Conservation (phyloP, 1,284 basidiomycete genomes). For the Sporisorium graminicola region DNA sequence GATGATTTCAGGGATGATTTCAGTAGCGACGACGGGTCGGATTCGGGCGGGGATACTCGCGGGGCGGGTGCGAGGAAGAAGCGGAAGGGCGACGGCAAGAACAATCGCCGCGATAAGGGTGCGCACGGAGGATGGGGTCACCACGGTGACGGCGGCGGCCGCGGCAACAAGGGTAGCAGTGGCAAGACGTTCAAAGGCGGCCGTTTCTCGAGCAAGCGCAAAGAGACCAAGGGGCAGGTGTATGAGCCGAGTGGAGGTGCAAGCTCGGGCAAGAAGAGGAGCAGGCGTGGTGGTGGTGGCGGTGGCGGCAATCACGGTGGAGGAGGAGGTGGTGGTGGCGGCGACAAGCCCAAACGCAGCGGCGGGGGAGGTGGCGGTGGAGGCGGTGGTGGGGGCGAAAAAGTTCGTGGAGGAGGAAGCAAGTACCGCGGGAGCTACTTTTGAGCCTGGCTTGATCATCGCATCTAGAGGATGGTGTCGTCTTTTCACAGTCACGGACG, state of each 20-base stretch:
- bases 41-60: slow-evolving; percentile 8
- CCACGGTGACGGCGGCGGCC: slow-evolving; percentile 12
- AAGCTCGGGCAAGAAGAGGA: slow-evolving; percentile 4
- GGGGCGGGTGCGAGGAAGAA: slow-evolving; percentile 5
- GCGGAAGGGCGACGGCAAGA: slow-evolving; percentile 29
- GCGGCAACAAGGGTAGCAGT: background rate
- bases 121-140: slow-evolving; percentile 30
- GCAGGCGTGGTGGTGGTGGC: background rate
- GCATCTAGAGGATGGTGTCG: no score
- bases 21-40: slow-evolving; percentile 6
- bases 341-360: slow-evolving; percentile 4
- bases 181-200: slow-evolving; percentile 10
- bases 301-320: background rate
- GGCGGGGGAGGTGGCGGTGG: slow-evolving; percentile 4
- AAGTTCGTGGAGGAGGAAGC: slow-evolving; percentile 40
- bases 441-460: background rate
- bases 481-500: background rate
- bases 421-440: slow-evolving; percentile 52
- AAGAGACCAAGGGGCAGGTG: slow-evolving; percentile 3
- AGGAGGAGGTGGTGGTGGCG: background rate
- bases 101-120: background rate
- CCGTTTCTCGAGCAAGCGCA: slow-evolving; percentile 12
- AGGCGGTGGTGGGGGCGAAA: slow-evolving; percentile 16
- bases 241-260: background rate
- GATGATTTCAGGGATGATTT: slow-evolving; percentile 11